Base-by-base conservation (phyloP, 352 stramenopile genomes). In the Pythium biforme region DNA sequence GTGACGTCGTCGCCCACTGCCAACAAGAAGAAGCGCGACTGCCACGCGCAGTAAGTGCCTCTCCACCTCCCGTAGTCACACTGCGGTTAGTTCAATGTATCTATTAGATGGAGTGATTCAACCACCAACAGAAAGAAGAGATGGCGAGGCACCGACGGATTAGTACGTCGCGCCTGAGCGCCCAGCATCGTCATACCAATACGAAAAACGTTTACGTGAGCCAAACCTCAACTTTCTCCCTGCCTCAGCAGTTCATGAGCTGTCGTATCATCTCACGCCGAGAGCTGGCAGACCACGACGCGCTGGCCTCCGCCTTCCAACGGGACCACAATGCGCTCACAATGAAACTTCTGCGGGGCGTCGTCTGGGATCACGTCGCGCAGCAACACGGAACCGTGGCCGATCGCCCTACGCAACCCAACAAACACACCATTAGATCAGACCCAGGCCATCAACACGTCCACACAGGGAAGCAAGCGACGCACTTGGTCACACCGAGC, bases 21-120 rank as follows among this genome's bases (percentile, higher is more conserved):
- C n/a, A 19, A 27, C 37, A 52, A 60, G 40, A 40, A 64, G 46
- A 62, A 66, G 47, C 61, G 51, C 33, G 59, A 61, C 31, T 81
- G 73, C 62, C 66, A 70, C 55, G 69, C 59, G 14, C 26, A 47
- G 27, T 68, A 67, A 67, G 34, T 19, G 37, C 15, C 15, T 1
- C 11, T 8, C 31, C 31, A 37, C 10, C 31, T 37, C 1, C 31
- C 31, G n/a, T n/a, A n/a, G n/a, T n/a, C 31, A 4, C 8, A 37
- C 31, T 8, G n/a, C 17, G 8, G 31, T 9, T n/a, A 57, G 27
- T 57, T 33, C n/a, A 22, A 47, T 47, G 50, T 57, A 57, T 57
- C 50, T 57, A 57, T 45, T 57, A 31, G 34, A 47, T 47, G 50
- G 12, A 33, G 33, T 57, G 34, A 37, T 4, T 25, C 7, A n/a